These are phyloP conservation scores for Skeletonema tropicum DNA, from an alignment of 108 stramenopile genomes.

Conservation along the genomic window DNA sequence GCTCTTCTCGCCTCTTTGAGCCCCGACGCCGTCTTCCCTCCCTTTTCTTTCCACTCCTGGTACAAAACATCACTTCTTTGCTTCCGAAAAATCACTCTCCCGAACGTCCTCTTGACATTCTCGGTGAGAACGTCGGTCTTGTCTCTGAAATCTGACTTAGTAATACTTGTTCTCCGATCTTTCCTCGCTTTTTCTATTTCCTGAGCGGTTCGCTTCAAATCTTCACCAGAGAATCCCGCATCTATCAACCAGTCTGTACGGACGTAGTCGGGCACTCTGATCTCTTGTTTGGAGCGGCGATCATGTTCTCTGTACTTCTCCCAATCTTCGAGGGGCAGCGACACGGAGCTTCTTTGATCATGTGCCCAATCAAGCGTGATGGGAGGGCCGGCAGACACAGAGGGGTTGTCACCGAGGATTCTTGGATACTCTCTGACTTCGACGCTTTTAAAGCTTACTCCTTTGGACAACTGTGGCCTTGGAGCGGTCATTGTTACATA, in stretches of 20 bases:
- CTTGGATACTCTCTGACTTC: conserved; percentile 45
- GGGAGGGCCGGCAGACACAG: conserved; percentile 24
- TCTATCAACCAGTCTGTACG: not conserved
- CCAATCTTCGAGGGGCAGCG: not conserved
- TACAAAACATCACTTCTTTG: not conserved
- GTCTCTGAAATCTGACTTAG: not conserved
- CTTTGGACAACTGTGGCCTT: too few species aligned
- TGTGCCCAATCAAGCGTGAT: conserved; percentile 27
- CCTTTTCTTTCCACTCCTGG: not conserved
- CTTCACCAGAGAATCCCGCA: not conserved
- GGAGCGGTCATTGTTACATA: too few species aligned
- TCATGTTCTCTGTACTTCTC: not conserved
- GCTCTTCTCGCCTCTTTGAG: not conserved
- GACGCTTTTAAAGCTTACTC: conserved; percentile 22
- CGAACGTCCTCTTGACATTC: not conserved
- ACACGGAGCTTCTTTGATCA: not conserved
- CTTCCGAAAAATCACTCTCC: not conserved
- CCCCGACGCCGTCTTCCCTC: not conserved
- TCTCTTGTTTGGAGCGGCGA: not conserved
- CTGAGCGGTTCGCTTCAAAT: not conserved
- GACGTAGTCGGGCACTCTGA: not conserved
- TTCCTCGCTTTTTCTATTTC: not conserved
- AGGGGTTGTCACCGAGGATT: conserved; percentile 44
- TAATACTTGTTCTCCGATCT: not conserved
- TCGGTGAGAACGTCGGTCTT: not conserved